Conservation (phyloP, 2,329 filamentous ascomycete genomes). For the Colletotrichum paranaense region DNA sequence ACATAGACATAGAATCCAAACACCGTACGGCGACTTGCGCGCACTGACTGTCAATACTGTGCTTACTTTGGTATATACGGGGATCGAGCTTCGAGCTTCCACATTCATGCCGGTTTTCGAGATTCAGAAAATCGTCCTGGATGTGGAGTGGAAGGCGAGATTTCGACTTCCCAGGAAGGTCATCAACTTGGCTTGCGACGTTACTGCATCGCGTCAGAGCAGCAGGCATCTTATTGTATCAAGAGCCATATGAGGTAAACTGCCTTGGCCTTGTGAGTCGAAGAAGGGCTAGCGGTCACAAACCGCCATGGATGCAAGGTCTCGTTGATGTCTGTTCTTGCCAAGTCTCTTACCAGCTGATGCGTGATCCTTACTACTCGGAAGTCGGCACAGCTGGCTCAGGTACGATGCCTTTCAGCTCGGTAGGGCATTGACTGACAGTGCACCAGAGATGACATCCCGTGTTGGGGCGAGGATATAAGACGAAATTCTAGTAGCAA, state of each 20-base stretch:
- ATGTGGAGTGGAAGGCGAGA: neutral
- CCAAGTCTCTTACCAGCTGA: neutral
- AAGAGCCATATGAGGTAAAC: neutral
- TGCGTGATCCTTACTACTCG: neutral
- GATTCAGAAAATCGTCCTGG: neutral
- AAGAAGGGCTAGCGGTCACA: neutral
- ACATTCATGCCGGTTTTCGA: neutral
- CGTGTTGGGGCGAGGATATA: neutral
- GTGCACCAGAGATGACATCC: conserved; percentile 14
- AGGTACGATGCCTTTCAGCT: conserved; percentile 1
- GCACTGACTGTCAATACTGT: neutral
- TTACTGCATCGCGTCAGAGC: neutral
- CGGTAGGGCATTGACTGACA: conserved; percentile 9
- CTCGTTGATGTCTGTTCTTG: neutral
- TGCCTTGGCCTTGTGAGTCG: neutral
- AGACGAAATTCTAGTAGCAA: conserved; percentile 13
- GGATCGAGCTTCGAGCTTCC: neutral
- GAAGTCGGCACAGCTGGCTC: conserved; percentile 19
- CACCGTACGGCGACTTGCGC: neutral
- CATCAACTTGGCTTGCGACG: neutral
- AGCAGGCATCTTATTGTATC: neutral
- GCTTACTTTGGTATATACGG: neutral
- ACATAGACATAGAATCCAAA: neutral
- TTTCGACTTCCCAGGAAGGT: neutral
- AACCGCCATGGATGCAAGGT: neutral